Evolutionary conservation across 805 yeast species (phyloP).

Genomic region (Hanseniaspora occidentalis): DNA sequence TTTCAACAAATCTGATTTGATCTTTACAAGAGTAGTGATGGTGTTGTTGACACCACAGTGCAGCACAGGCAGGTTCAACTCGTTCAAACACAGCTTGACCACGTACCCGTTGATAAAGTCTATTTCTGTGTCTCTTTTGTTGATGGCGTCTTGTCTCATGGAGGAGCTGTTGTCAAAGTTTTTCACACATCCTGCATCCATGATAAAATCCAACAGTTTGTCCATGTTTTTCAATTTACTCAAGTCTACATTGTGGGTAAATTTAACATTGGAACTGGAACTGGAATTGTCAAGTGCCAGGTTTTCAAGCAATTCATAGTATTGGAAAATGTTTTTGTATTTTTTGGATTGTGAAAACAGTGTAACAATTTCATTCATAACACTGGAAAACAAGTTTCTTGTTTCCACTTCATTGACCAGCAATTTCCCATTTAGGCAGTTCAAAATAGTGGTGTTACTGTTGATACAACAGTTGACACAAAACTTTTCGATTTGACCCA

Average conservation of each 20-base stretch:
- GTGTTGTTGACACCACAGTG: constrained; percentile 18
- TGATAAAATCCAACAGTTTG: constrained; percentile 25
- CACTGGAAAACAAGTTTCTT: constrained; percentile 18
- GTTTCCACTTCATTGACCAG: constrained; percentile 32
- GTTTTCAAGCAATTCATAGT: constrained; percentile 13
- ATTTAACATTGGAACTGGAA: constrained; percentile 10
- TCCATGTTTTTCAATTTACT: constrained; percentile 16
- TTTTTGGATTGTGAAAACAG: constrained; percentile 17
- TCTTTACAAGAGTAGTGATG: constrained; percentile 3
- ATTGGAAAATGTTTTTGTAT: constrained; percentile 18
- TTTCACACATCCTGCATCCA: constrained; percentile 29
- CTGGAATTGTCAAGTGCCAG: constrained; percentile 14
- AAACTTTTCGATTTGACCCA: constrained; percentile 64
- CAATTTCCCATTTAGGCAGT: constrained; percentile 69
- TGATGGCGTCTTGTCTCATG: constrained; percentile 42
- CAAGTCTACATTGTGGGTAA: constrained; percentile 5
- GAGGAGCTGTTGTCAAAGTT: constrained; percentile 45
- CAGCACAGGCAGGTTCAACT: constrained; percentile 23
- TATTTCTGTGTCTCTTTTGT: constrained; percentile 55
- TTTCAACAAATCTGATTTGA: constrained; percentile 4
- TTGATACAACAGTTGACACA: constrained; percentile 75
- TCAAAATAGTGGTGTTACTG: constrained; percentile 65
- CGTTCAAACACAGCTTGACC: constrained; percentile 35
- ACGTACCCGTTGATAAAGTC: constrained; percentile 78
- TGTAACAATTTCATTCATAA: constrained; percentile 25